phyloP scores from a whole-genome alignment of 1,284 basidiomycete genomes.

The Cutaneotrichosporon mucoides region DNA sequence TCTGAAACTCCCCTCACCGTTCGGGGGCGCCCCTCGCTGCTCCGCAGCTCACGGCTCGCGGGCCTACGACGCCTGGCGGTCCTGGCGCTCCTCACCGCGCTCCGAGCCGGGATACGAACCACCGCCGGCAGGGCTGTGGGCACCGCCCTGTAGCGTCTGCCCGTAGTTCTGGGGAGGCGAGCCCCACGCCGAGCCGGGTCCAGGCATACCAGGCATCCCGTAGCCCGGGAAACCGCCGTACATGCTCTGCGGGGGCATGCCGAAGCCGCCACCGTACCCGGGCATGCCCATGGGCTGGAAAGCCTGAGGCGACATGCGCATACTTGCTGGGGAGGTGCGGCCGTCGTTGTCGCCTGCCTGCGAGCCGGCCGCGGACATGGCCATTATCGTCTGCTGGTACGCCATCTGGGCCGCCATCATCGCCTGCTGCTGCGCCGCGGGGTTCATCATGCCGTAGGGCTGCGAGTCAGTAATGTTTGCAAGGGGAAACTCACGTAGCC shows the following conservation, averaged over 20 bases:
- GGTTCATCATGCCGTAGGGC: constrained; percentile 17
- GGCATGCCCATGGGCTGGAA: constrained; percentile 7
- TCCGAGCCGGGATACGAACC: constrained; percentile 5
- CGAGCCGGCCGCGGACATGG: constrained; percentile 73
- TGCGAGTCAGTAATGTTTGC: constrained; percentile 1
- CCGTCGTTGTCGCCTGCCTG: constrained; percentile 56
- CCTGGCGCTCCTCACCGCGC: constrained; percentile 15
- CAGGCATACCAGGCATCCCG: constrained; percentile 9
- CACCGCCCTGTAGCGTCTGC: background rate
- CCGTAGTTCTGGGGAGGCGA: background rate
- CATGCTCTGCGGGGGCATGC: constrained; percentile 16
- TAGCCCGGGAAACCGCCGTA: constrained; percentile 13
- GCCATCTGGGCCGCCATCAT: constrained; percentile 89
- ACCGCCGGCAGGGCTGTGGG: background rate
- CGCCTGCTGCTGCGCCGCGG: constrained; percentile 63
- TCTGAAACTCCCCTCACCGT: no score
- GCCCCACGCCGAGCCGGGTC: constrained; percentile 5
- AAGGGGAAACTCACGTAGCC: constrained; percentile 39
- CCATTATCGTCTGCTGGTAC: constrained; percentile 75
- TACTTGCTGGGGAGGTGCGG: constrained; percentile 17
- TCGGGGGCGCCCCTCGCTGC: no score
- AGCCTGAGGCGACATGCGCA: constrained; percentile 11
- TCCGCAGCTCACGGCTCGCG: no score
- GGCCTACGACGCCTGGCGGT: background rate
- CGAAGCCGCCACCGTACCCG: background rate